Conservation (phyloP, 2,329 filamentous ascomycete species). For the Polychaeton citri region DNA sequence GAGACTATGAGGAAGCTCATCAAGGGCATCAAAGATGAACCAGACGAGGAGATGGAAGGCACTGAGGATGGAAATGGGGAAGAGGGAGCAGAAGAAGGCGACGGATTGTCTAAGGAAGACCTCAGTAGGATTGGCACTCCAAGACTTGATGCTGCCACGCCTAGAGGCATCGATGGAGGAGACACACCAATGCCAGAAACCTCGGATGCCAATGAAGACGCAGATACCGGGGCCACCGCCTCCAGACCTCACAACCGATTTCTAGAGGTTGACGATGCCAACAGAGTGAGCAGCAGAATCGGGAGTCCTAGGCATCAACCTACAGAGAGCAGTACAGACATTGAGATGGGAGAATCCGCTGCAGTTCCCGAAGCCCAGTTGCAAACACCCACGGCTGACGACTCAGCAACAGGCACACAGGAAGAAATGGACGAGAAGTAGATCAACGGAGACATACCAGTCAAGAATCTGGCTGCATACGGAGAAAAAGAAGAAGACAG, state of each 20-base stretch:
- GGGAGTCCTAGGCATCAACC: neutral
- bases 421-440: too few species aligned
- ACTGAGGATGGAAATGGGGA: constrained; percentile 18
- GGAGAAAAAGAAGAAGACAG: too few species aligned
- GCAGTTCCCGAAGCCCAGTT: constrained; percentile 4
- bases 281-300: constrained; percentile 8
- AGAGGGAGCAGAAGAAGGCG: constrained; percentile 25
- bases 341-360: constrained; percentile 5
- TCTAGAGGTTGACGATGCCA: constrained; percentile 15
- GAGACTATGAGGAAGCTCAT: constrained; percentile 73
- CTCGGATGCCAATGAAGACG: constrained; percentile 11
- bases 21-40: constrained; percentile 79
- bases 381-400: neutral
- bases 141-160: constrained; percentile 19
- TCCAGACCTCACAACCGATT: constrained; percentile 15
- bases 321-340: constrained; percentile 1
- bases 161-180: constrained; percentile 7
- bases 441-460: too few species aligned
- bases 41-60: constrained; percentile 42
- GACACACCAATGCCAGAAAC: constrained; percentile 18
- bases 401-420: neutral
- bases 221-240: constrained; percentile 1
- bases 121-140: constrained; percentile 32
- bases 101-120: constrained; percentile 4
- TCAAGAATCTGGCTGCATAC: too few species aligned